Conservation (phyloP, 2,329 filamentous ascomycete species). For the Calonectria multiphialidica region DNA sequence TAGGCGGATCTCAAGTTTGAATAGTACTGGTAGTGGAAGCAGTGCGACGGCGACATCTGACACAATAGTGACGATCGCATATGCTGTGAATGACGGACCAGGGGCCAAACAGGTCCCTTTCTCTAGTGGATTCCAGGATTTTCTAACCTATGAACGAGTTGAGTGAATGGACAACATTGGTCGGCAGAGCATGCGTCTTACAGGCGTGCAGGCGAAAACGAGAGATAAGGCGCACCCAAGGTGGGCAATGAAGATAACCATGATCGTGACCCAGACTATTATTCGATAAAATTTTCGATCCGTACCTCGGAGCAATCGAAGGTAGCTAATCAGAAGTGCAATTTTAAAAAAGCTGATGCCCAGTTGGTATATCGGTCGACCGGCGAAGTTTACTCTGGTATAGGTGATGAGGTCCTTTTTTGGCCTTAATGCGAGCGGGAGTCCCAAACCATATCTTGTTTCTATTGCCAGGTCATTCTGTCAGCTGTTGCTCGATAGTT, state of each 20-base stretch:
- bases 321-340: slow-evolving; percentile 64
- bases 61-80: slow-evolving; percentile 64
- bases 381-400: slow-evolving; percentile 64
- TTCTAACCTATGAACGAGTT: slow-evolving; percentile 46
- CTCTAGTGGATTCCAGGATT: slow-evolving; percentile 58
- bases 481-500: neutral
- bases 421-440: slow-evolving; percentile 59
- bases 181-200: slow-evolving; percentile 39
- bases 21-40: slow-evolving; percentile 62
- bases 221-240: slow-evolving; percentile 62
- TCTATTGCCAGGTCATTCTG: slow-evolving; percentile 48
- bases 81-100: slow-evolving; percentile 63
- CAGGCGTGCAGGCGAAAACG: slow-evolving; percentile 63
- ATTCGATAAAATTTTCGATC: slow-evolving; percentile 57
- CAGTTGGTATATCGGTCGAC: slow-evolving; percentile 66
- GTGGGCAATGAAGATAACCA: slow-evolving; percentile 58
- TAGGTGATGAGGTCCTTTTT: slow-evolving; percentile 57
- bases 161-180: neutral
- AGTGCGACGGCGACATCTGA: slow-evolving; percentile 63
- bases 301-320: slow-evolving; percentile 62
- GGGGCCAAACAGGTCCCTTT: slow-evolving; percentile 58
- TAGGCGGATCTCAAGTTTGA: slow-evolving; percentile 60
- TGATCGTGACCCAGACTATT: slow-evolving; percentile 59
- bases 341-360: slow-evolving; percentile 70
- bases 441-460: slow-evolving; percentile 65